Conservation (phyloP, 768 basidiomycete genomes). For the Tulasnella sp. region DNA sequence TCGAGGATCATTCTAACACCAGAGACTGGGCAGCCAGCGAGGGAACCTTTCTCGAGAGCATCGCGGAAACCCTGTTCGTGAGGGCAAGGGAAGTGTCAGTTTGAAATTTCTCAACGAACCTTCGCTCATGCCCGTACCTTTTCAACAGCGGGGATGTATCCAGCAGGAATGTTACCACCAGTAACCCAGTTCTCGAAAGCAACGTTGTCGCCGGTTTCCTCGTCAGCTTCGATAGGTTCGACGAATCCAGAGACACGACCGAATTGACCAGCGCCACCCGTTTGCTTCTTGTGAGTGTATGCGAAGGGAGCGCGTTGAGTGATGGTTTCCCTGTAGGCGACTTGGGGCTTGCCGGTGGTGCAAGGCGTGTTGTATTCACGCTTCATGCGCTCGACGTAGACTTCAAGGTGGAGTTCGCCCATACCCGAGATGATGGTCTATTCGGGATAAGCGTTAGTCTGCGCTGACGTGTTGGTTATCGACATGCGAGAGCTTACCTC, state of each 20-base stretch:
- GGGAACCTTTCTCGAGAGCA: constrained; percentile 81
- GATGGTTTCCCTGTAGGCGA: constrained; percentile 94
- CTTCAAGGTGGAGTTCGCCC: constrained; percentile 98
- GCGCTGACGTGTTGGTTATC: not conserved
- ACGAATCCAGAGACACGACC: constrained; percentile 86
- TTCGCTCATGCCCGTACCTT: constrained; percentile 48
- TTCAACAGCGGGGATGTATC: constrained; percentile 90
- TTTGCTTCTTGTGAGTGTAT: constrained; percentile 97
- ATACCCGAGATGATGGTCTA: constrained; percentile 81
- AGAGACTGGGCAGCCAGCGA: constrained; percentile 80
- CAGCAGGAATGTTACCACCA: constrained; percentile 84
- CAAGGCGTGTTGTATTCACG: constrained; percentile 95
- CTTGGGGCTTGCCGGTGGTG: constrained; percentile 88
- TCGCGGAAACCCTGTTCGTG: constrained; percentile 78
- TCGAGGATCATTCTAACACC: constrained; percentile 81
- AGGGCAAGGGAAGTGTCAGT: not conserved
- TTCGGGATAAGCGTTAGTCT: not conserved
- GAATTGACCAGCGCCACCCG: constrained; percentile 94
- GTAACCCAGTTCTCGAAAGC: constrained; percentile 83
- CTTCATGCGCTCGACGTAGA: constrained; percentile 98
- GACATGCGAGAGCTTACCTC: constrained; percentile 48
- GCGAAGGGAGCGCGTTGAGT: constrained; percentile 72
- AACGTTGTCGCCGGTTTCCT: constrained; percentile 71
- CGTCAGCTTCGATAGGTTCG: constrained; percentile 75
- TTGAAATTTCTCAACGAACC: not conserved